Evolutionary conservation across 2,329 filamentous ascomycete species (phyloP), one percentile per base, ranked within the genome.

Genomic region (Dothideomycetes sp.): DNA sequence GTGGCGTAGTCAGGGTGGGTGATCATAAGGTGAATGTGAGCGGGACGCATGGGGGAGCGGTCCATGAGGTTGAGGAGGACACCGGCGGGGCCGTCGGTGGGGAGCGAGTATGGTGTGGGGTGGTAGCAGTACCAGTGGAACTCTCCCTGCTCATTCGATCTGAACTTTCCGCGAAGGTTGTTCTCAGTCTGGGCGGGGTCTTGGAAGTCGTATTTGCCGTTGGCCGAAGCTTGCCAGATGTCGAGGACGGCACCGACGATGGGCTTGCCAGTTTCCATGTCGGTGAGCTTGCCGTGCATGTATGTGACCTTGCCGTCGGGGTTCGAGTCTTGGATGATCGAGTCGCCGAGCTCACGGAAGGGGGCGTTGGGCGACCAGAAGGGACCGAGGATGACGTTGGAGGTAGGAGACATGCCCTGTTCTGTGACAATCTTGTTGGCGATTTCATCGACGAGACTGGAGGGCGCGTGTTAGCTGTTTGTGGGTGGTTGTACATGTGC

Each of bases 321-420:
- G 25, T 67, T 64, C 46, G 69, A 60, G 58, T 80, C 63, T 57
- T 80, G 76, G 54, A 85, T 78, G 59, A 85, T 80, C 59, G 65
- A 70, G 56, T 67, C 71, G 49, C 81, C 81, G 50, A 76, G 70
- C 25, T 77, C 69, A 32, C 80, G 76, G 74, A 83, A 84, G 22
- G 82, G 81, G 1, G 82, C 78, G 52, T 84, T 71, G 52, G 81
- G 80, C 9, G 76, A 80, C 80, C 81, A 86, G 71, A 86, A 85
- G 49, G 82, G 82, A 2, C 82, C 82, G 45, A 86, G 77, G 54
- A 86, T 86, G 45, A 80, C 73, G 46, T 80, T 82, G 3, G 80
- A 83, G n/a, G 82, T 85, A 33, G 81, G 80, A 45, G 72, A 67
- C 46, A 74, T 63, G 55, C 70, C 68, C 43, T 72, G 70, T 44